Conservation (phyloP, 148 eudicot genomes). For the Rheum nobile region DNA sequence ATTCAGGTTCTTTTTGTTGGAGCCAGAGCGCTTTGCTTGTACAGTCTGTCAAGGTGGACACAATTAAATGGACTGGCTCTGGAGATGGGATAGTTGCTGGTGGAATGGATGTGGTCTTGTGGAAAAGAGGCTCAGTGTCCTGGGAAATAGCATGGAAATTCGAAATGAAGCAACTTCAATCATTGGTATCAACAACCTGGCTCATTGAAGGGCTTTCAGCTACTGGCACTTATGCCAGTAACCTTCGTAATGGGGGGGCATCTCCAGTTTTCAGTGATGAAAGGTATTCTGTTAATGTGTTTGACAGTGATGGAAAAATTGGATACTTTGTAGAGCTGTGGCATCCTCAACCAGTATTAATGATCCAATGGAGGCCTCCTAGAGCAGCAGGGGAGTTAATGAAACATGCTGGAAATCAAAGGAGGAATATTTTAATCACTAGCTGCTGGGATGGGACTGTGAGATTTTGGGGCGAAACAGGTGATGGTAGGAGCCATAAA, state of each 20-base stretch:
- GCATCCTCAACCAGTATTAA: conserved; percentile 75
- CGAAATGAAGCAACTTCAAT: conserved; percentile 49
- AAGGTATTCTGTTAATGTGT: conserved; percentile 41
- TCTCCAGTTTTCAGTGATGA: conserved; percentile 16
- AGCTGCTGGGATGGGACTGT: conserved; percentile 86
- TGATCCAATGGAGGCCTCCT: conserved; percentile 90
- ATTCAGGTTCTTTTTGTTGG: conserved; percentile 99
- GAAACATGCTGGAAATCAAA: conserved; percentile 22
- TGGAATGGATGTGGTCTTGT: conserved; percentile 70
- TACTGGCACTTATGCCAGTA: conserved; percentile 27
- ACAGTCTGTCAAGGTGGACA: conserved; percentile 66
- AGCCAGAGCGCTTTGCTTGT: conserved; percentile 87
- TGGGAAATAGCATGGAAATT: conserved; percentile 95
- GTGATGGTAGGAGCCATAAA: conserved; percentile 51
- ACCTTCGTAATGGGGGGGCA: conserved; percentile 21
- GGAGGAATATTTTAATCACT: conserved; percentile 51
- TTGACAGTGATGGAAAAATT: conserved; percentile 36
- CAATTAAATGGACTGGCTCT: conserved; percentile 81
- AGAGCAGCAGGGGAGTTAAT: conserved; percentile 30
- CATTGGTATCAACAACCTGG: conserved; percentile 70
- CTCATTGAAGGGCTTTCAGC: conserved; percentile 69
- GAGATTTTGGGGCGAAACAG: conserved; percentile 90
- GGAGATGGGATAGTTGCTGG: conserved; percentile 86
- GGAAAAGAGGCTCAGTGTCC: conserved; percentile 55
- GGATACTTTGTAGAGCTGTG: conserved; percentile 38